Evolutionary conservation across 1,139 yeast genomes (phyloP), one percentile per base, ranked within the genome.

Genomic region (Debaryomyces psychrophilus): DNA sequence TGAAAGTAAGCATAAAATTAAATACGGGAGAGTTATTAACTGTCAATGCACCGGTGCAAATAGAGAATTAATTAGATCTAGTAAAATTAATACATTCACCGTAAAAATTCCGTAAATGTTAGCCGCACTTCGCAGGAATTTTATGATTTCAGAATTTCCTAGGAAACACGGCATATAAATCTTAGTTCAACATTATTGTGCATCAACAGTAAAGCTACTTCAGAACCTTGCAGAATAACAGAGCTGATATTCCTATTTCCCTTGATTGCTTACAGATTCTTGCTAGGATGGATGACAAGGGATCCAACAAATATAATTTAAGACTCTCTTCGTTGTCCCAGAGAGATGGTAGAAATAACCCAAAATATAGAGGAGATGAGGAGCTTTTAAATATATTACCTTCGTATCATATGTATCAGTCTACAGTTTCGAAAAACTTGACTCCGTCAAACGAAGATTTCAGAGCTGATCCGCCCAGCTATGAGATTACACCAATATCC

Each of bases 401-500:
- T 1, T 71, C 76, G 5, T 73, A 73, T 51, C 76, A 71, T 46
- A 68, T 73, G 64, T 71, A 66, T 50, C 69, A 68, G 48, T 65
- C 71, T 15, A 72, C 76, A 1, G 64, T 73, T 31, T 68, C 75
- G 27, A 69, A 69, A 46, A 64, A 61, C 44, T 56, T 71, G 43
- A 65, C 68, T 2, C 76, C 77, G 4, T 59, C 65, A 12, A 53
- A 54, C 1, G 76, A 71, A 44, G 71, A 71, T 44, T 47, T 59
- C 25, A 49, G 68, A 41, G 54, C 60, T 3, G 68, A 60, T 35
- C 77, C 77, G 1, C 78, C 78, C 2, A 52, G 54, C 15, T 73
- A 73, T 51, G 76, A 69, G 45, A 48, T 59, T 23, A 56, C 68
- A 4, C 66, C 69, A 4, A 62, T 56, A 37, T 48, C 56, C 8